Base-by-base conservation (phyloP, 768 basidiomycete genomes). In the Phylloporus sp. region DNA sequence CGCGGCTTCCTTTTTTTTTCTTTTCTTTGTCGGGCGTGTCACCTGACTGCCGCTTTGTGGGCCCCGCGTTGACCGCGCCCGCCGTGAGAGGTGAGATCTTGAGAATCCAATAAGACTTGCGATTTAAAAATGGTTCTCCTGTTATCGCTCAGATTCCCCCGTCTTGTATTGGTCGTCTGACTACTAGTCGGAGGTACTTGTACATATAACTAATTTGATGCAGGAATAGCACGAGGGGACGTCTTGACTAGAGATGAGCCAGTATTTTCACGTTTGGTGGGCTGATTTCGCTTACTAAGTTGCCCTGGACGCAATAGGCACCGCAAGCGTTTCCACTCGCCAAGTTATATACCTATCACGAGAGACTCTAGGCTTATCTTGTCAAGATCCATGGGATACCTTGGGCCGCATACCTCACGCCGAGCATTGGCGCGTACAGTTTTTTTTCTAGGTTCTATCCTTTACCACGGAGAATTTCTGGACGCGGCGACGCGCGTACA, bases 251-350 rank as follows among this genome's bases (percentile, higher is more conserved):
- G 16, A 31, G 41, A 22, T 32, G 12, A 44, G n/a, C 20, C 13
- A 20, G n/a, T 26, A n/a, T 13, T 27, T 42, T 18, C 38, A 29
- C 41, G 38, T 24, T 26, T 27, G 2, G 20, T 11, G 23, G 23
- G 23, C 34, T 35, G 34, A 35, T 22, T 36, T 7, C 16, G 18
- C 23, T 41, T 24, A n/a, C 16, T 12, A 13, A 6, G n/a, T n/a
- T n/a, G n/a, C n/a, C n/a, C n/a, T n/a, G 13, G 24, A 13, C 8
- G 2, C 15, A n/a, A 59, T 55, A 55, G 2, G 43, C 39, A 4
- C 54, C 50, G 58, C 50, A 54, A 58, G 34, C 18, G 35, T 59
- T 60, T 53, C 45, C 53, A 36, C 39, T 16, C 28, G 18, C 20
- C 28, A n/a, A 32, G n/a, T 6, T 13, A 35, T n/a, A n/a, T 34